These are phyloP conservation scores for Cryptococcus amylolentus DNA, from an alignment of 1,284 basidiomycete genomes.

Conservation along the genomic window DNA sequence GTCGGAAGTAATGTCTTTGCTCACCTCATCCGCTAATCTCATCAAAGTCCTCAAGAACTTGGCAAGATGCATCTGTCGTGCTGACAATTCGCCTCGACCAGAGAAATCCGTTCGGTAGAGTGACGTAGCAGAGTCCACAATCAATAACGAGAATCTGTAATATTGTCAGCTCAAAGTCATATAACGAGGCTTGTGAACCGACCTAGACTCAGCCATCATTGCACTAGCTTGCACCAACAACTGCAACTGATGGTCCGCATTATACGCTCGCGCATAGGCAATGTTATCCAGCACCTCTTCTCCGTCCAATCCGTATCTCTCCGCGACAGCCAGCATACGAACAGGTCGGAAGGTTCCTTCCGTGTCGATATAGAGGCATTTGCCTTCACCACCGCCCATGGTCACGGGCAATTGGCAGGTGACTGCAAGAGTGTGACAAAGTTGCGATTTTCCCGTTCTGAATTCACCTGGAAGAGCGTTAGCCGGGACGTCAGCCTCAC, in stretches of 20 bases:
- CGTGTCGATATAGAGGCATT: constrained; percentile 98
- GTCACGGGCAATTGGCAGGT: constrained; percentile 94
- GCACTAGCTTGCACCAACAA: constrained; percentile 89
- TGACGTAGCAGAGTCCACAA: constrained; percentile 95
- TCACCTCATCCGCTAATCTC: constrained; percentile 90
- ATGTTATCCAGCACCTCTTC: constrained; percentile 99
- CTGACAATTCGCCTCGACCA: constrained; percentile 91
- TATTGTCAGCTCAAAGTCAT: not conserved
- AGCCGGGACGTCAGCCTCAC: too few species aligned
- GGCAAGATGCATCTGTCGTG: constrained; percentile 93
- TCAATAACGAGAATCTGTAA: constrained; percentile 86
- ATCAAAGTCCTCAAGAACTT: constrained; percentile 92
- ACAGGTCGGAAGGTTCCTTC: constrained; percentile 98
- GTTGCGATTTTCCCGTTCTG: constrained; percentile 95
- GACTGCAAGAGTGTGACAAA: constrained; percentile 96
- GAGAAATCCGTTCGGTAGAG: constrained; percentile 95
- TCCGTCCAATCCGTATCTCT: constrained; percentile 90
- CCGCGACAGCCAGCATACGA: constrained; percentile 88
- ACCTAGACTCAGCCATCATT: constrained; percentile 96
- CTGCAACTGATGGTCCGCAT: constrained; percentile 94
- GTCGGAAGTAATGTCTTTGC: constrained; percentile 13
- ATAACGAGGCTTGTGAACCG: constrained; percentile 19
- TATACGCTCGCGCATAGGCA: constrained; percentile 97
- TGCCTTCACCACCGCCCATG: constrained; percentile 99
- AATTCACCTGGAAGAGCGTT: constrained; percentile 61